Evolutionary conservation across 169 alveolate species (phyloP), one percentile per base, ranked within the genome.

Genomic region (Besnoitia besnoiti): DNA sequence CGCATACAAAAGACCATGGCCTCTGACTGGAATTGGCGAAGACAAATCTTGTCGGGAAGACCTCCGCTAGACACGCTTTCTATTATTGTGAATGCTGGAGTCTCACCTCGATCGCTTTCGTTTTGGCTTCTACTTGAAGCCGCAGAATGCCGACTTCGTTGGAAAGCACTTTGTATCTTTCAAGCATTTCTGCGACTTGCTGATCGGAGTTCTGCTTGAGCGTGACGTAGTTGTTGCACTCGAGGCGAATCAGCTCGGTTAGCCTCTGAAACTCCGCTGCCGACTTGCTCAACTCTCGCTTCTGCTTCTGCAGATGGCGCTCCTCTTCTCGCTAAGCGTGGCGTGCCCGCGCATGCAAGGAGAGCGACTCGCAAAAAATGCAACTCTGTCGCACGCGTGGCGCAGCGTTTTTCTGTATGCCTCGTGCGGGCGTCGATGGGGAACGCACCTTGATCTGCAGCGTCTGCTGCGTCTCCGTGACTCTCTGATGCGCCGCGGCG

Each of bases 91-190:
- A n/a, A n/a, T n/a, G n/a, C n/a, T n/a, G 67, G n/a, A 1, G 93
- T 67, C 96, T 95, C 76, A 96, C 97, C 84, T 96, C 94, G 0
- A 97, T 92, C 2, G 96, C 96, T 77, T 96, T 91, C 91, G 96
- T 97, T 90, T 97, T 97, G 73, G 97, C 99, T 47, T 95, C 91
- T 67, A 96, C 95, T 91, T 97, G 98, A 87, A 96, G 97, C 55
- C 97, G 94, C n/a, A 97, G 94, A 44, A 97, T 97, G 87, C 97
- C 99, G 44, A 97, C 96, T 93, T 97, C 99, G 91, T 97, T 97
- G 80, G 95, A 94, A 2, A 97, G 95, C n/a, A 97, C 96, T 90
- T 97, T 97, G 90, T 96, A 96, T 87, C 97, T 85, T 95, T 97
- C 99, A 62, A 95, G 96, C 95, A 97, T 94, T 94, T 97, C 99